Evolutionary conservation across 2,329 filamentous ascomycete species (phyloP).

Genomic region (Beauveria brongniartii): DNA sequence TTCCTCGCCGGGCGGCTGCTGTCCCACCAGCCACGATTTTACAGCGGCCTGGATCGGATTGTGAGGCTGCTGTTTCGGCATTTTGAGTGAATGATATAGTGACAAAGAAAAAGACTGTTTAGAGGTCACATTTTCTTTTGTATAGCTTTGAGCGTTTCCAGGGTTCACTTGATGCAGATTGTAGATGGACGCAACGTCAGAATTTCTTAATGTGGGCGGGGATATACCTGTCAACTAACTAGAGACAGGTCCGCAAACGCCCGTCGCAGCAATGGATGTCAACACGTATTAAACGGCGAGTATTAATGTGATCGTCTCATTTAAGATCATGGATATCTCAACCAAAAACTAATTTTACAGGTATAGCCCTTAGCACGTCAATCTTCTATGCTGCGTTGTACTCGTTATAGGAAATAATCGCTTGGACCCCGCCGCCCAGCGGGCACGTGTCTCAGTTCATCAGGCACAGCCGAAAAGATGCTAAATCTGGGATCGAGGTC

Average conservation of each 20-base stretch:
- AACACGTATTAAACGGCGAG: not conserved
- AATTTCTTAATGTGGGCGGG: slow-evolving; percentile 13
- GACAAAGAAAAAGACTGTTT: too few relatives aligned
- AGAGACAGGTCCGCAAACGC: not conserved
- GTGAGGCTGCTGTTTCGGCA: slow-evolving; percentile 11
- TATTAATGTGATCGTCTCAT: slow-evolving; percentile 16
- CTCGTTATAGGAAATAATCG: slow-evolving; percentile 58
- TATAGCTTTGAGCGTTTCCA: not conserved
- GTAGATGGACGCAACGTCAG: slow-evolving; percentile 10
- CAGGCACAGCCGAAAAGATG: slow-evolving; percentile 84
- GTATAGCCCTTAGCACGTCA: slow-evolving; percentile 20
- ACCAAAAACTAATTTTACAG: slow-evolving; percentile 36
- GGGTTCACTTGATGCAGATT: not conserved
- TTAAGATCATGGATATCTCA: slow-evolving; percentile 32
- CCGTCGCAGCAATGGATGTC: not conserved
- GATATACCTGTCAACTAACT: not conserved
- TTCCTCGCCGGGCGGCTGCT: slow-evolving; percentile 1
- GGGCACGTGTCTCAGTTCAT: slow-evolving; percentile 73
- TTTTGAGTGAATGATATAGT: not conserved
- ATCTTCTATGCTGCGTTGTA: slow-evolving; percentile 2
- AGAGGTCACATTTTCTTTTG: not conserved
- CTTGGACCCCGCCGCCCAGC: slow-evolving; percentile 59
- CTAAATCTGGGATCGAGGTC: slow-evolving; percentile 86
- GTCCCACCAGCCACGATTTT: slow-evolving; percentile 19
- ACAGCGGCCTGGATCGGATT: slow-evolving; percentile 26